Evolutionary conservation across 1,284 basidiomycete genomes (phyloP).

Genomic region (Tausonia pullulans): DNA sequence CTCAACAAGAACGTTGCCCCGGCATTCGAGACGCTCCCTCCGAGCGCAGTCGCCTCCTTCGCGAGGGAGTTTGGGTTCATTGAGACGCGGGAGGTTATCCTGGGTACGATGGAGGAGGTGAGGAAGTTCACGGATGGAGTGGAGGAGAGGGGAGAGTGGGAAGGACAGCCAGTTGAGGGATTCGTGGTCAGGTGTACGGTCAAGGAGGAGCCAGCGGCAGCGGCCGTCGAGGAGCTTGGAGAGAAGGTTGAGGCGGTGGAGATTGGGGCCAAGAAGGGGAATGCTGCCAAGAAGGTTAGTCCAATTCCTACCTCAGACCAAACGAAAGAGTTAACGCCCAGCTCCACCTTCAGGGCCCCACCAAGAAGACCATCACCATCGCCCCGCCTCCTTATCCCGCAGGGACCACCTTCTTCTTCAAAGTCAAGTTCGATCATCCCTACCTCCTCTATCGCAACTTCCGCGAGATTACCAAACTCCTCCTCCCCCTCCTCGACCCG

Average conservation of each 20-base stretch:
- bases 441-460: slow-evolving; percentile 98
- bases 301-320: no score
- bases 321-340: not conserved
- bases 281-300: no score
- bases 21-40: slow-evolving; percentile 62
- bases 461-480: slow-evolving; percentile 79
- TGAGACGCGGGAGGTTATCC: slow-evolving; percentile 51
- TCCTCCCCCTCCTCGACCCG: slow-evolving; percentile 41
- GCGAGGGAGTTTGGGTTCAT: slow-evolving; percentile 89
- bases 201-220: slow-evolving; percentile 21
- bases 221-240: not conserved
- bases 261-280: slow-evolving; percentile 5
- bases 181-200: slow-evolving; percentile 85
- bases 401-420: slow-evolving; percentile 93
- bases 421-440: slow-evolving; percentile 97
- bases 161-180: slow-evolving; percentile 80
- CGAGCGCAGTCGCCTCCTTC: slow-evolving; percentile 60
- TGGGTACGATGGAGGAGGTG: slow-evolving; percentile 58
- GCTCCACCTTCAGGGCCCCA: not conserved
- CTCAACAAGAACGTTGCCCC: slow-evolving; percentile 61
- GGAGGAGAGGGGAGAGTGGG: slow-evolving; percentile 60
- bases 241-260: not conserved
- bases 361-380: not conserved
- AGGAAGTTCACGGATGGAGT: slow-evolving; percentile 59
- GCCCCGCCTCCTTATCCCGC: slow-evolving; percentile 53